phyloP scores from a whole-genome alignment of 306 rosid species.

The Ormosia semicastrata region DNA sequence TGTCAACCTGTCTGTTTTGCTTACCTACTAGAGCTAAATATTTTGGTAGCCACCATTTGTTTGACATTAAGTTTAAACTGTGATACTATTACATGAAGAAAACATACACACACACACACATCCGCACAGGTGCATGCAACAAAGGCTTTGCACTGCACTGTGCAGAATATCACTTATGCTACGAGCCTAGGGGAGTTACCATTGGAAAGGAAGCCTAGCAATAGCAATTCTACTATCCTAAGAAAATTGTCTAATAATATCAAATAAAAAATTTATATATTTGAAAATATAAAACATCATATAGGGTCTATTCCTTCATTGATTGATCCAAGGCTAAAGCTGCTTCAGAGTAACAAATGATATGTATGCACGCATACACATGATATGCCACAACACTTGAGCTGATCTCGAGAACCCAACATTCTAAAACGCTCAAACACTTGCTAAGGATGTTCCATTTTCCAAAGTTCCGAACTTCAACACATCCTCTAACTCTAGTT shows the following conservation, averaged over 20 bases:
- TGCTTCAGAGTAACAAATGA: conserved; percentile 10
- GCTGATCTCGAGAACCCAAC: conserved; percentile 41
- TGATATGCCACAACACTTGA: background rate
- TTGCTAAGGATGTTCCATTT: conserved; percentile 18
- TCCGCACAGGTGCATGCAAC: background rate
- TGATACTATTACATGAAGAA: background rate
- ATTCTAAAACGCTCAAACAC: conserved; percentile 21
- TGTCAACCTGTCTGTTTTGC: conserved; percentile 9
- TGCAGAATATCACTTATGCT: conserved; percentile 19
- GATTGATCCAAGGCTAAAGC: conserved; percentile 6
- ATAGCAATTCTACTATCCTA: conserved; percentile 12
- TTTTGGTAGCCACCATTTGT: background rate
- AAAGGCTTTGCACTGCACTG: background rate
- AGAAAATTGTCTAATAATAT: background rate
- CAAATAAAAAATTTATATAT: background rate
- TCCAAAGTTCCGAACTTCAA: conserved; percentile 40
- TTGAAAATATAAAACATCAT: background rate
- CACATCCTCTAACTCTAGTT: conserved; percentile 15
- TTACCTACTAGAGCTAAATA: background rate
- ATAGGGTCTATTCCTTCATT: background rate
- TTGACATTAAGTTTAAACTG: conserved; percentile 2
- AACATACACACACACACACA: background rate
- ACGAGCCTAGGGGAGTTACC: conserved; percentile 5
- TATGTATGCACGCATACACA: conserved; percentile 14
- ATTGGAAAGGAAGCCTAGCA: conserved; percentile 2